Conservation (phyloP, 345 rosid species). For the Populus nigra region DNA sequence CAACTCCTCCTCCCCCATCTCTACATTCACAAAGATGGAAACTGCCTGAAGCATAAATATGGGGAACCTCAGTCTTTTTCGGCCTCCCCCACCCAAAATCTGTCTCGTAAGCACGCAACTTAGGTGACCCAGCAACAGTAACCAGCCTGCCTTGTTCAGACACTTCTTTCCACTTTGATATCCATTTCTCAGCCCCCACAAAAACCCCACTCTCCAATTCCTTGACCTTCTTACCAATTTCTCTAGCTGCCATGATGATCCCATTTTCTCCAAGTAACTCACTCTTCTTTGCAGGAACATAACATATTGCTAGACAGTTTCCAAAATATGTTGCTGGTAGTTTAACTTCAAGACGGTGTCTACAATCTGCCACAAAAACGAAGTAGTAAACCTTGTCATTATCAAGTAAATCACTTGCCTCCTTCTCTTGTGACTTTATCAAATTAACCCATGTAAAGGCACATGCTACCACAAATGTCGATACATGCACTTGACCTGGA, state of each 20-base stretch:
- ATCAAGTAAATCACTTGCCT: background rate
- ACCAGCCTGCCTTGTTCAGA: background rate
- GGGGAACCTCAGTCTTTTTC: slow-evolving; percentile 25
- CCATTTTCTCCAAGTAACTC: slow-evolving; percentile 32
- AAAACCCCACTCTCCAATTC: slow-evolving; percentile 24
- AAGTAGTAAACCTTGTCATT: slow-evolving; percentile 14
- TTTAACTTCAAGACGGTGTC: slow-evolving; percentile 13
- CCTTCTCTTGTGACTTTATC: slow-evolving; percentile 19
- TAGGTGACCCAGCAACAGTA: slow-evolving; percentile 34
- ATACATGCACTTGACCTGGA: background rate
- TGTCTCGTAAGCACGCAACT: slow-evolving; percentile 18
- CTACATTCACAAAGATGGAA: slow-evolving; percentile 20
- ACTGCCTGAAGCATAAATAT: slow-evolving; percentile 19
- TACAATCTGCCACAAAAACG: slow-evolving; percentile 20
- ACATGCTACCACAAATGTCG: slow-evolving; percentile 31
- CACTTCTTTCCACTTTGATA: background rate
- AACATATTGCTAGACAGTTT: slow-evolving; percentile 30
- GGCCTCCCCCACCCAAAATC: slow-evolving; percentile 54
- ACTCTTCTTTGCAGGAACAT: slow-evolving; percentile 7
- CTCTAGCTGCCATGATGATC: slow-evolving; percentile 32
- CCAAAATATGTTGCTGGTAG: slow-evolving; percentile 36
- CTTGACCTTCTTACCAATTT: slow-evolving; percentile 23
- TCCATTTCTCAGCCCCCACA: slow-evolving; percentile 22
- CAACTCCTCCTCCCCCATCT: slow-evolving; percentile 32
- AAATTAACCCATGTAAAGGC: slow-evolving; percentile 36